Evolutionary conservation across 352 stramenopile genomes (phyloP), one percentile per base, ranked within the genome.

Genomic region (Globisporangium rhizosaccharum): DNA sequence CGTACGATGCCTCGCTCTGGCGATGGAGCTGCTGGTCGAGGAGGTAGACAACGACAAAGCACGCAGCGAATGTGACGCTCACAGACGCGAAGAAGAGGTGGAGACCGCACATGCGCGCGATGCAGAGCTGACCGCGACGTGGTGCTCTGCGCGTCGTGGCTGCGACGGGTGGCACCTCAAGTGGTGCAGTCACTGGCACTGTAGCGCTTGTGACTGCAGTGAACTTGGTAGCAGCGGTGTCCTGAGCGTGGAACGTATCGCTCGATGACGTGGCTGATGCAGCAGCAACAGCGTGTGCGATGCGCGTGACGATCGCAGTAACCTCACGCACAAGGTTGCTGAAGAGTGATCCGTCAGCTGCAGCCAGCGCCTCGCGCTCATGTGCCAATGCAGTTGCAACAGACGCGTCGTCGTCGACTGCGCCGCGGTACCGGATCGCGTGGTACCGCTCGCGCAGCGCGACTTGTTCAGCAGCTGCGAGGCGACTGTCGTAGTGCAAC

Each of bases 11-110:
- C 41, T 46, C 18, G 33, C 25, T 23, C 37, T 53, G 51, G 20
- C 36, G 51, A 37, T 67, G 51, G 18, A 56, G 51, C 6, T 52
- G 51, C 6, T 23, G 56, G 44, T 80, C 72, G 26, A 73, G 57
- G 8, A 80, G 41, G 56, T 73, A 80, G 12, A 80, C 56, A 5
- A 80, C 70, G 2, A 72, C 48, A 46, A 70, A 59, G 52, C 72
- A 80, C 14, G 71, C 59, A 20, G 52, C 39, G 47, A 80, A 73
- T 0, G 69, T 80, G 53, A 80, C 44, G 20, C 50, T 57, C 30
- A 76, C 55, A 0, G 71, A 72, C 14, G 70, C 59, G 59, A 80
- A 78, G 59, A 77, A 77, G 56, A 80, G 64, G 7, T 62, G 61
- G 14, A 80, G 58, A 3, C 72, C 67, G 41, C 69, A 80, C 10